These are phyloP conservation scores for Podaxis sp. DNA, from an alignment of 768 basidiomycete species.

Conservation along the genomic window DNA sequence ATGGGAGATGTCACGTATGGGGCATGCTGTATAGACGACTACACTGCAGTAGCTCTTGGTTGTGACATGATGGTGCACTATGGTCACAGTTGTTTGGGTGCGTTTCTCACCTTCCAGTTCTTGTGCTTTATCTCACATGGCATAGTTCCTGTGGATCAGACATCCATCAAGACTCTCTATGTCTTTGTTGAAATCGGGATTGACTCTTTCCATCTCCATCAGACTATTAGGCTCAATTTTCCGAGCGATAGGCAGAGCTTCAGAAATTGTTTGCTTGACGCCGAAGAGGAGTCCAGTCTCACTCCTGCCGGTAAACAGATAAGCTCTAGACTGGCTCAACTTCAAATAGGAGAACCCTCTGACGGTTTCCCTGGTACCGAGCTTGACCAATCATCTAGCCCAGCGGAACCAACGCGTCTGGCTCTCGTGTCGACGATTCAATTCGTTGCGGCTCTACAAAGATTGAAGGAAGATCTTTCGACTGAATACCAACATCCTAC, in stretches of 20 bases:
- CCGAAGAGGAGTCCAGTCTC: constrained; percentile 40
- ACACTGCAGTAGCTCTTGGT: constrained; percentile 90
- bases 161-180: constrained; percentile 91
- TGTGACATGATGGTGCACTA: constrained; percentile 99
- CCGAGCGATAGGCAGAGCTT: constrained; percentile 71
- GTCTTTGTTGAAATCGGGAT: constrained; percentile 97
- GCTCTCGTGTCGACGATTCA: constrained; percentile 97
- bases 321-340: constrained; percentile 41
- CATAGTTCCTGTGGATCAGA: constrained; percentile 91
- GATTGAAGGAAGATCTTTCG: constrained; percentile 74
- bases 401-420: constrained; percentile 54
- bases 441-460: constrained; percentile 90
- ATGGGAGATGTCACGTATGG: constrained; percentile 99
- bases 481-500: constrained; percentile 25
- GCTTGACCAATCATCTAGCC: constrained; percentile 49
- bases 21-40: constrained; percentile 98
- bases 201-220: constrained; percentile 76
- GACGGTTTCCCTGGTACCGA: neutral
- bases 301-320: constrained; percentile 42
- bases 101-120: constrained; percentile 19
- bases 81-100: constrained; percentile 96
- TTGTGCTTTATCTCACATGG: constrained; percentile 9
- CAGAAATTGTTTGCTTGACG: constrained; percentile 54
- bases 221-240: constrained; percentile 87
- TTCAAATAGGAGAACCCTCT: constrained; percentile 54